Evolutionary conservation across 75 land plant genomes (phyloP), one percentile per base, ranked within the genome.

Genomic region (Chamaecyparis obtusa): DNA sequence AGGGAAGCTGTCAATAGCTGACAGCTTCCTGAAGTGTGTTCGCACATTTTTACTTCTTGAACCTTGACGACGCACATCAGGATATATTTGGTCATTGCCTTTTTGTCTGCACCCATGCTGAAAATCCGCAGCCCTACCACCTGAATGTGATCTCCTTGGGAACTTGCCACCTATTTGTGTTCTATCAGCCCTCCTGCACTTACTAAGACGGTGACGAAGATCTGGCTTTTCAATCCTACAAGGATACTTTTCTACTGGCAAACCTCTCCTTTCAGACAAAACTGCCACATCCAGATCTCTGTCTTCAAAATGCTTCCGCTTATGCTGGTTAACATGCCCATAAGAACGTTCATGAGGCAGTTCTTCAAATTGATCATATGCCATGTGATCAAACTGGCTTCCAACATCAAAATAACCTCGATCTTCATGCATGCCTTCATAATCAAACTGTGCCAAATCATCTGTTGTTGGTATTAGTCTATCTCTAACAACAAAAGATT

Each of bases 351-450:
- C 76, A 46, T 81, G 83, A 11, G 14, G 15, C 16, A 37, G 51
- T 81, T 81, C 49, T 81, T 46, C 56, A 49, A 16, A 19, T 74
- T n/a, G 41, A 48, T 56, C 89, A 76, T 51, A 81, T 44, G 54
- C 5, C 83, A 44, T 81, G 83, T 46, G 33, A 46, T 33, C 51
- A 81, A 46, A 81, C 30, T 44, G 83, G 51, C 16, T 81, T 54
- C 64, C 64, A 84, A 27, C 84, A 11, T 88, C 81, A 3, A 46
- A 64, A 71, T 85, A 88, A 27, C 72, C 56, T 14, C 33, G 21
- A 27, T 64, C 83, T 24, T 90, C 89, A 87, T 79, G 86, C 54
- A 84, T 44, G 14, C 78, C 87, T 71, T 88, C 88, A 85, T 84
- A 85, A 84, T 84, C 88, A 87, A 85, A 87, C 16, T 67, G 83